A percentile compares a stretch with the other conserved stretches of the same genome.
Conservation (phyloP, 2,329 filamentous ascomycete species). For the Plectosphaerella cucumerina region DNA sequence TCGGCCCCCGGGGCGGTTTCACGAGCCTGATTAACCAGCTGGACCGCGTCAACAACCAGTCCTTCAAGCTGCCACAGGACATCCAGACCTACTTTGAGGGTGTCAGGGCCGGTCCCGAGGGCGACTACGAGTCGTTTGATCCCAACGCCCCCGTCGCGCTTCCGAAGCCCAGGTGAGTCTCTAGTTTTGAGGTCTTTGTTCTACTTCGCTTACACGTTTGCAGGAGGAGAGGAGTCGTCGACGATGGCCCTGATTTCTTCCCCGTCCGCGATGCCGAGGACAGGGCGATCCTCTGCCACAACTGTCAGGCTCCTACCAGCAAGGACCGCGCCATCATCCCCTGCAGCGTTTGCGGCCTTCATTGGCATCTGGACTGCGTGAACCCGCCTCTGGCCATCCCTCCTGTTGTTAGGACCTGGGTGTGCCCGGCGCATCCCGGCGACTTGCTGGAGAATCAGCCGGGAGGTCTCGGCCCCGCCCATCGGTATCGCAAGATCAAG, state of each 20-base stretch:
- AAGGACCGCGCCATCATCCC: slow-evolving; percentile 70
- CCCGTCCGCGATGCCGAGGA: slow-evolving; percentile 68
- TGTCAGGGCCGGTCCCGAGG: slow-evolving; percentile 70
- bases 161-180: slow-evolving; percentile 62
- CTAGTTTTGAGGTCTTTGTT: neutral
- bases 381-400: slow-evolving; percentile 79
- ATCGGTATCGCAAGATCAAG: slow-evolving; percentile 59
- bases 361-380: slow-evolving; percentile 92
- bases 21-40: slow-evolving; percentile 59
- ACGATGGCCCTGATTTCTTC: slow-evolving; percentile 63
- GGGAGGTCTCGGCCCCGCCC: slow-evolving; percentile 51
- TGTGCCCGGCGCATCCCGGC: slow-evolving; percentile 82
- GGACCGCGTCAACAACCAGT: slow-evolving; percentile 64
- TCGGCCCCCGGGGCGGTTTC: slow-evolving; percentile 47
- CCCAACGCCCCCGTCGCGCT: slow-evolving; percentile 20
- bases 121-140: slow-evolving; percentile 71
- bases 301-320: slow-evolving; percentile 64
- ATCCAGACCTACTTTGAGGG: slow-evolving; percentile 76
- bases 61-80: slow-evolving; percentile 67
- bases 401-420: slow-evolving; percentile 75
- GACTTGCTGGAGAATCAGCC: slow-evolving; percentile 63
- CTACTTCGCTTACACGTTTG: slow-evolving; percentile 20
- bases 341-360: slow-evolving; percentile 76
- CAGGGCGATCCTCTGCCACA: slow-evolving; percentile 71
- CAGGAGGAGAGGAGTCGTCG: slow-evolving; percentile 52